Evolutionary conservation across 2,329 filamentous ascomycete species (phyloP).

Genomic region (Aspergillus chevalieri): DNA sequence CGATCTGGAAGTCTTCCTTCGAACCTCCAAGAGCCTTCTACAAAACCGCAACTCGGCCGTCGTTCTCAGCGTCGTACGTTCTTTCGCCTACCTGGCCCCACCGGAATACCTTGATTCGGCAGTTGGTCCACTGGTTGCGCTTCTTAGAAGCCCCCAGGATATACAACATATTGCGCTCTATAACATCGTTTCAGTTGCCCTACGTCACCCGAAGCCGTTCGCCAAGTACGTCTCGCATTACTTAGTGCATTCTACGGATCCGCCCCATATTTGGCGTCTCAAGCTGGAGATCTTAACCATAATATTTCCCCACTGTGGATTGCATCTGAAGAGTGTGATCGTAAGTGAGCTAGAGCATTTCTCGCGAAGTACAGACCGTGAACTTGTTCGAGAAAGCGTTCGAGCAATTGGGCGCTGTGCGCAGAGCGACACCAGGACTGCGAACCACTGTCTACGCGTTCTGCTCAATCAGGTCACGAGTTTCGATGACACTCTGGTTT

Average conservation of each 20-base stretch:
- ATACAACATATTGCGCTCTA: conserved; percentile 85
- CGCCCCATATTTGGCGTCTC: conserved; percentile 75
- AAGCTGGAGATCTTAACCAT: conserved; percentile 89
- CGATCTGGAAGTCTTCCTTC: conserved; percentile 75
- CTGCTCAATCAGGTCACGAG: conserved; percentile 83
- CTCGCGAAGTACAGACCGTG: conserved; percentile 65
- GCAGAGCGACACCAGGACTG: conserved; percentile 65
- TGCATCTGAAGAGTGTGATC: conserved; percentile 75
- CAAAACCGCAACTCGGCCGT: conserved; percentile 92
- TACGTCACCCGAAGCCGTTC: conserved; percentile 70
- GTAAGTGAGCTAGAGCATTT: conserved; percentile 93
- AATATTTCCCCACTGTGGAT: conserved; percentile 75
- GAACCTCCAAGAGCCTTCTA: conserved; percentile 72
- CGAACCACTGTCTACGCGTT: conserved; percentile 72
- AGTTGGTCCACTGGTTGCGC: conserved; percentile 76
- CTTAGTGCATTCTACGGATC: conserved; percentile 72
- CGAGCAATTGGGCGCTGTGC: conserved; percentile 90
- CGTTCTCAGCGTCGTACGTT: conserved; percentile 77
- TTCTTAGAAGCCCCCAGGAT: conserved; percentile 77
- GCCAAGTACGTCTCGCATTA: conserved; percentile 86
- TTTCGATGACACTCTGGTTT: conserved; percentile 78
- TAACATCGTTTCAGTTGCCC: conserved; percentile 90
- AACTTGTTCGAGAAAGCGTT: conserved; percentile 80
- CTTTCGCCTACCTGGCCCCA: conserved; percentile 79
- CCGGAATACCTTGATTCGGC: conserved; percentile 66